Conservation (phyloP, 257 asterid species). For the Solanum medicagineum region DNA sequence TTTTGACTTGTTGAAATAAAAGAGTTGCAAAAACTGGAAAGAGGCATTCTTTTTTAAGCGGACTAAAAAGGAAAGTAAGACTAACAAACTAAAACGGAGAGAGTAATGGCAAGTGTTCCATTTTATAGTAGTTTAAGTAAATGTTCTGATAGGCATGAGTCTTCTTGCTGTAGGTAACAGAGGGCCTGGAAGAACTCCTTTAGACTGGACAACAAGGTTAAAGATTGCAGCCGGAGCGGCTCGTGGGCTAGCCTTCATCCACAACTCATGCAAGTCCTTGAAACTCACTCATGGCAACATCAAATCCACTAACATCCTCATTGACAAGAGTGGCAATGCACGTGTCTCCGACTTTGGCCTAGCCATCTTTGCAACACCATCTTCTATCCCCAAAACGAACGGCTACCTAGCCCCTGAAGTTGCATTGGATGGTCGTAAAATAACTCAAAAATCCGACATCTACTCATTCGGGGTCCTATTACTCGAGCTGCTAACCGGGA, state of each 20-base stretch:
- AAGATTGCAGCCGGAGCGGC: constrained; percentile 84
- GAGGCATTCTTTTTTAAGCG: not conserved
- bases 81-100: no score
- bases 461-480: constrained; percentile 81
- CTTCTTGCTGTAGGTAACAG: constrained; percentile 49
- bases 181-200: constrained; percentile 93
- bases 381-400: constrained; percentile 39
- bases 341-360: constrained; percentile 76
- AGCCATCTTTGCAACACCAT: constrained; percentile 40
- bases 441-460: constrained; percentile 60
- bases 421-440: constrained; percentile 37
- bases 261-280: constrained; percentile 53
- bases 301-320: constrained; percentile 77
- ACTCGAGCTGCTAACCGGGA: constrained; percentile 82
- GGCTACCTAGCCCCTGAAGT: constrained; percentile 90
- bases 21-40: not conserved
- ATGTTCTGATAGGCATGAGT: not conserved
- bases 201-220: constrained; percentile 84
- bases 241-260: constrained; percentile 61
- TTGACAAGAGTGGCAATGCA: constrained; percentile 51
- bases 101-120: not conserved
- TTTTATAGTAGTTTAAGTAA: not conserved
- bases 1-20: not conserved
- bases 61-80: no score
- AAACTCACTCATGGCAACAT: constrained; percentile 77